Base-by-base conservation (phyloP, 1,284 basidiomycete genomes). In the Irpex rosettiformis region DNA sequence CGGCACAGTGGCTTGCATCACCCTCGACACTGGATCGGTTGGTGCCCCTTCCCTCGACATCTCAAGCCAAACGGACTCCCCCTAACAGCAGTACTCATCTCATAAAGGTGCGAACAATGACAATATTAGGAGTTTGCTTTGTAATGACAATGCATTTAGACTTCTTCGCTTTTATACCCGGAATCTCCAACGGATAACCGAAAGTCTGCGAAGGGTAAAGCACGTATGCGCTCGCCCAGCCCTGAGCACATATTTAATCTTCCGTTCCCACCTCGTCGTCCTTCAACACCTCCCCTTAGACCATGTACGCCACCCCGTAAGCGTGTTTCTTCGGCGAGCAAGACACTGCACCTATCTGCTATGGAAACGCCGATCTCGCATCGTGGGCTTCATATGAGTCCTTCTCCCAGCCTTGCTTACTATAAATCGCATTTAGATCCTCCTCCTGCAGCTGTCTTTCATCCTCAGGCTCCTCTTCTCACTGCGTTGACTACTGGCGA, bases 331-430 rank as follows among this genome's bases (percentile, higher is more conserved):
- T 64, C 67, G 25, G 58, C 66, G 18, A 60, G 59, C 22, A 66
- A 59, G 47, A 58, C 66, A 5, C 57, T 71, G 24, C 71, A 77
- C n/a, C 72, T 84, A 16, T 87, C 86, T 0, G 83, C 85, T 0
- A 70, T 77, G 42, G 79, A 81, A 30, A 88, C 88, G 0, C 86
- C 87, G 0, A 68, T 89, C 11, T 88, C 87, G 0, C 83, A 87
- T 64, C 82, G 79, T 61, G 87, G 85, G 28, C 68, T 88, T 40
- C 83, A 86, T 62, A 85, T 85, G 83, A 83, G 82, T 62, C 85
- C 85, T 2, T 79, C 78, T 3, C 69, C 84, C 1, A 85, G 80
- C 64, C 76, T 85, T n/a, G 80, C 76, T 4, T 79, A 87, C 70
- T 86, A 84, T 68, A 87, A 86, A 65, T 79, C 78, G 2, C 72